Conservation (phyloP, 192 early-diverging fungal genomes). For the Cetraspora pellucida region DNA sequence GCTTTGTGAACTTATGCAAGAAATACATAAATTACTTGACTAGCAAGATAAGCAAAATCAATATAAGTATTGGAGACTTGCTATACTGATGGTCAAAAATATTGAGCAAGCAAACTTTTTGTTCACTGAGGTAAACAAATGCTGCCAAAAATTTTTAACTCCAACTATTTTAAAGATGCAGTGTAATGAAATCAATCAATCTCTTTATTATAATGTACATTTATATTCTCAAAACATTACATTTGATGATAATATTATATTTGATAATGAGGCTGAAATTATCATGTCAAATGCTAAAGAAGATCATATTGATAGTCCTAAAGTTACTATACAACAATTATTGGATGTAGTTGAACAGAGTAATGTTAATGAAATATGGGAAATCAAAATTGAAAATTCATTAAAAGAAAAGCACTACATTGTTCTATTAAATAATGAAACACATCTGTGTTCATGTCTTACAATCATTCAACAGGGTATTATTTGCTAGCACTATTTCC, state of each 20-base stretch:
- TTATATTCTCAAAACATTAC: too few species aligned
- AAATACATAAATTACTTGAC: conserved; percentile 1
- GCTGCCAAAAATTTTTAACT: background rate
- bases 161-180: background rate
- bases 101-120: background rate
- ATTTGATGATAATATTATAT: too few species aligned
- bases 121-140: background rate
- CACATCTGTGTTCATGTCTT: background rate
- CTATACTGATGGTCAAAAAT: background rate
- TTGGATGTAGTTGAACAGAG: background rate
- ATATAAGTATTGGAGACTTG: background rate
- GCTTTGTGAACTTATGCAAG: background rate
- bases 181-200: background rate
- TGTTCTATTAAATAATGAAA: background rate
- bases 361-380: conserved; percentile 5
- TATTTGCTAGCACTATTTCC: background rate
- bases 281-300: too few species aligned
- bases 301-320: background rate
- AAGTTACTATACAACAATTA: background rate
- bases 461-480: background rate
- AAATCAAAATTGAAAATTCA: background rate
- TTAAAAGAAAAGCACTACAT: background rate
- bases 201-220: background rate
- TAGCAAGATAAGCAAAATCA: background rate
- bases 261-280: too few species aligned